Evolutionary conservation across 352 stramenopile genomes (phyloP).

Genomic region (Saprolegnia diclina): DNA sequence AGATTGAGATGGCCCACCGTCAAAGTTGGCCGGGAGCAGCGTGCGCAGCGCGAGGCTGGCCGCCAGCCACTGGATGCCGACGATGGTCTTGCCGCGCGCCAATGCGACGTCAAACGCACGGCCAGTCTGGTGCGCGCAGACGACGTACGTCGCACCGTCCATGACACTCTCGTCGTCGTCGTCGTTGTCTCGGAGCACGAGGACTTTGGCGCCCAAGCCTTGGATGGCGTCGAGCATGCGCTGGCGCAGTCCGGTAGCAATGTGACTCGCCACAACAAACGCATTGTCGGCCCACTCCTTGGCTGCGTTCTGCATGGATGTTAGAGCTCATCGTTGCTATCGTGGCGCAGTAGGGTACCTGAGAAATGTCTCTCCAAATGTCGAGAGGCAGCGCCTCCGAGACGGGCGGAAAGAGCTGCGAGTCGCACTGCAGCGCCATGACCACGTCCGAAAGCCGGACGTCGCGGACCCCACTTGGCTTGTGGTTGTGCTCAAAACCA

Average conservation of each 20-base stretch:
- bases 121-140: slow-evolving; percentile 72
- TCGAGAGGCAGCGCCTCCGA: not conserved
- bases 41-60: slow-evolving; percentile 31
- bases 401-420: slow-evolving; percentile 23
- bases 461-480: not conserved
- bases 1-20: not conserved
- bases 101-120: slow-evolving; percentile 76
- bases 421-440: not conserved
- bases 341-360: slow-evolving; percentile 35
- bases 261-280: slow-evolving; percentile 71
- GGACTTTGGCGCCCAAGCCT: slow-evolving; percentile 75
- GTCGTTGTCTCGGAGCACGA: slow-evolving; percentile 62
- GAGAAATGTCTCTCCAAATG: slow-evolving; percentile 22
- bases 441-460: not conserved
- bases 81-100: slow-evolving; percentile 60
- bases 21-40: slow-evolving; percentile 15
- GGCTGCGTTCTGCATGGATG: not conserved
- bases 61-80: slow-evolving; percentile 79
- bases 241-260: slow-evolving; percentile 53
- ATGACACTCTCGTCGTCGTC: slow-evolving; percentile 77
- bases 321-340: slow-evolving; percentile 25
- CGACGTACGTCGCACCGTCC: slow-evolving; percentile 68
- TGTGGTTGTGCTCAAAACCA: slow-evolving; percentile 26
- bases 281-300: slow-evolving; percentile 47
- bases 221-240: slow-evolving; percentile 62